These are phyloP conservation scores for Lignosus rhinocerotis DNA, from an alignment of 1,284 basidiomycete species.

Conservation along the genomic window DNA sequence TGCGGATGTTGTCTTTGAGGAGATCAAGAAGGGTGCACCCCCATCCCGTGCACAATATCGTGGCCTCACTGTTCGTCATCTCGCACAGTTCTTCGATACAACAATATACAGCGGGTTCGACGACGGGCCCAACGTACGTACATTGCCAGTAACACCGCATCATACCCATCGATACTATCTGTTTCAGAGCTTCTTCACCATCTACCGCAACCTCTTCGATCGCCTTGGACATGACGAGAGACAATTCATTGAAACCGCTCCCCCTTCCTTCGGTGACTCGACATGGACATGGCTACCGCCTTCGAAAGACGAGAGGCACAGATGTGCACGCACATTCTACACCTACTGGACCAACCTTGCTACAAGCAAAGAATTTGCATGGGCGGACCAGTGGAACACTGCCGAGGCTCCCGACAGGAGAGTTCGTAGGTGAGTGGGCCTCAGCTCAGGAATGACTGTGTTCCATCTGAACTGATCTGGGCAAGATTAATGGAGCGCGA, in stretches of 20 bases:
- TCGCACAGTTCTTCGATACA: constrained; percentile 86
- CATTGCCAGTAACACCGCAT: neutral
- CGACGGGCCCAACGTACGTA: constrained; percentile 67
- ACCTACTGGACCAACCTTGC: constrained; percentile 85
- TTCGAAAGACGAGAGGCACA: constrained; percentile 42
- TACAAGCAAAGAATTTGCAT: constrained; percentile 88
- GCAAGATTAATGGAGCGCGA: constrained; percentile 89
- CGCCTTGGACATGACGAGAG: constrained; percentile 85
- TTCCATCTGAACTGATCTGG: neutral
- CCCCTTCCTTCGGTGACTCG: constrained; percentile 86
- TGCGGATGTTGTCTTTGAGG: constrained; percentile 80
- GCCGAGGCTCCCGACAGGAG: constrained; percentile 87
- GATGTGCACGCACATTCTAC: constrained; percentile 78
- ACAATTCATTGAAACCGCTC: constrained; percentile 52
- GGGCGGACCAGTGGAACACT: constrained; percentile 86
- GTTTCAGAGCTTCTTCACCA: constrained; percentile 83
- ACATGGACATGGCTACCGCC: constrained; percentile 69
- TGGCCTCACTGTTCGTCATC: constrained; percentile 79
- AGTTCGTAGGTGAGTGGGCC: constrained; percentile 60
- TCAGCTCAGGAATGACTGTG: neutral
- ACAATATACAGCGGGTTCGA: constrained; percentile 73
- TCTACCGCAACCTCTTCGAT: constrained; percentile 88
- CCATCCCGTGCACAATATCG: constrained; percentile 72
- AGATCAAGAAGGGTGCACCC: constrained; percentile 74
- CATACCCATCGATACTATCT: neutral